A percentile compares a stretch with the other conserved stretches of the same genome.
Conservation (phyloP, 331 rosid genomes). For the Cydonia oblonga region DNA sequence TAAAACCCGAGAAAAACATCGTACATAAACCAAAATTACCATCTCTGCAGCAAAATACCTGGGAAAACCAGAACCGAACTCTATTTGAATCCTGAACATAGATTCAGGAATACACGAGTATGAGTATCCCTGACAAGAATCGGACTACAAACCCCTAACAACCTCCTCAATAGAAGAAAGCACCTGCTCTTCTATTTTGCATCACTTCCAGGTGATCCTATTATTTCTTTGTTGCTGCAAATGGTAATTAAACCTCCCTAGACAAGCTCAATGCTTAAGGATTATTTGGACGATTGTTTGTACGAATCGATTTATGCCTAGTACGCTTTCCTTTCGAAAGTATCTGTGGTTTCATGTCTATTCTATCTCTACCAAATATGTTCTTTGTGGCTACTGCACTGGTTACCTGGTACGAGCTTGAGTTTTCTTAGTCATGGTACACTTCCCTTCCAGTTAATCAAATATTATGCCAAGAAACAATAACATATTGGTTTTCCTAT, state of each 20-base stretch:
- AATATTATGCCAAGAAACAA: background rate
- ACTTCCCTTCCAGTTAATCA: background rate
- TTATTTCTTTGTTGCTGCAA: too few relatives aligned
- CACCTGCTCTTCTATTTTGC: background rate
- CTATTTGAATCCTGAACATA: background rate
- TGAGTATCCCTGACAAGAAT: too few relatives aligned
- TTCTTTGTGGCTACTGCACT: background rate
- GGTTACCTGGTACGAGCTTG: too few relatives aligned
- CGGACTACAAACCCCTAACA: too few relatives aligned
- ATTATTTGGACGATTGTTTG: background rate
- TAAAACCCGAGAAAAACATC: background rate
- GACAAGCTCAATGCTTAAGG: background rate
- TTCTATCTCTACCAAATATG: background rate
- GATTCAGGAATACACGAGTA: background rate
- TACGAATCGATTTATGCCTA: background rate
- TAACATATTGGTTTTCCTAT: background rate
- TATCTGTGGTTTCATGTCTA: background rate
- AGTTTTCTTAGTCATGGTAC: background rate
- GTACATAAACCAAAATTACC: background rate
- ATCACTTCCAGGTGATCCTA: background rate
- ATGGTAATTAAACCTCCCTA: too few relatives aligned
- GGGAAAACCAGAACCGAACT: background rate
- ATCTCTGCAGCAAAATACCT: background rate
- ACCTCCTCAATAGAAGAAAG: background rate
- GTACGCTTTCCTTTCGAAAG: background rate